Evolutionary conservation across 2,329 filamentous ascomycete genomes (phyloP).

Genomic region (Neospermospora avenae): DNA sequence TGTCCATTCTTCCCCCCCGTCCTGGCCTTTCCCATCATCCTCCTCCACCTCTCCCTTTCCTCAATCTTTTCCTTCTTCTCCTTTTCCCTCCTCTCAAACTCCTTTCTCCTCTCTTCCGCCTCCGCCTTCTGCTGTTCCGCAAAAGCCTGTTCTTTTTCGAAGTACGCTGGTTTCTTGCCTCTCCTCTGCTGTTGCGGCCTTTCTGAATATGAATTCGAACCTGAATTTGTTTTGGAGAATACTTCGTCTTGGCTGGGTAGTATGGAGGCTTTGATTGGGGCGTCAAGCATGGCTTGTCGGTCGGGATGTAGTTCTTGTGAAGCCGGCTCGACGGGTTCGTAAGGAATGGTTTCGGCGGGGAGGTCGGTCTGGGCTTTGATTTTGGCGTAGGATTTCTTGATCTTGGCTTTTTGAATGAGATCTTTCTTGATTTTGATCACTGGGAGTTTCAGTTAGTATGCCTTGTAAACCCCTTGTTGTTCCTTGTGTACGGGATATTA

Average conservation of each 20-base stretch:
- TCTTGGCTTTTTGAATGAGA: constrained; percentile 86
- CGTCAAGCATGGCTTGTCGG: constrained; percentile 55
- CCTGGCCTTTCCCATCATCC: constrained; percentile 47
- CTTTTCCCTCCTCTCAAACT: constrained; percentile 51
- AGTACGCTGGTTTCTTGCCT: constrained; percentile 35
- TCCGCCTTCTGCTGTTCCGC: constrained; percentile 51
- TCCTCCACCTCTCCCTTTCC: constrained; percentile 48
- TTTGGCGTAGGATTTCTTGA: constrained; percentile 90
- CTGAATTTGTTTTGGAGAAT: no score
- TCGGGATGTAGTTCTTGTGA: constrained; percentile 56
- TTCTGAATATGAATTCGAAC: background rate
- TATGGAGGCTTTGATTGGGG: constrained; percentile 30
- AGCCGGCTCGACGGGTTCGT: constrained; percentile 21
- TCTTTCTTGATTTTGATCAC: constrained; percentile 86
- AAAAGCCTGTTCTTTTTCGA: constrained; percentile 36
- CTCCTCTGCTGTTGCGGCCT: constrained; percentile 13
- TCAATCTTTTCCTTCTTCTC: constrained; percentile 56
- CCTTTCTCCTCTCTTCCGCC: constrained; percentile 45
- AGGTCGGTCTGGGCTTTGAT: constrained; percentile 56
- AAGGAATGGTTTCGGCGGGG: constrained; percentile 20
- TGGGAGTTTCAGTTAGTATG: constrained; percentile 36
- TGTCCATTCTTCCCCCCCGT: constrained; percentile 62
- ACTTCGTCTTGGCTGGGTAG: constrained; percentile 10
- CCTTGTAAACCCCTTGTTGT: background rate
- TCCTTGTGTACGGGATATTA: background rate